Evolutionary conservation across 2,329 filamentous ascomycete genomes (phyloP).

Genomic region (Triangularia verruculosa): DNA sequence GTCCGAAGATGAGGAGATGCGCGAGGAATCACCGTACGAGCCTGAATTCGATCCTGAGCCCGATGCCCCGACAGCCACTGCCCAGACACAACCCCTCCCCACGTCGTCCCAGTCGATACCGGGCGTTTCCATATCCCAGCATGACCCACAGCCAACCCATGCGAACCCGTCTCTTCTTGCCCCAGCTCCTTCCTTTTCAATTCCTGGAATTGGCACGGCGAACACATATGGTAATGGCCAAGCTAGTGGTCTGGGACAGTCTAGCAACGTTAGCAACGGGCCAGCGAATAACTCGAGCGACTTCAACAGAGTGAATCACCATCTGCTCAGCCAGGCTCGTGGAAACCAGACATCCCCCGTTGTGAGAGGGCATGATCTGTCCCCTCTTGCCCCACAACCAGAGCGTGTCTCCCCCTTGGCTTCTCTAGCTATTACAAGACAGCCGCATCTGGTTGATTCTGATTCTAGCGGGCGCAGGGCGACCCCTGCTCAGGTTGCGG

Average conservation of each 20-base stretch:
- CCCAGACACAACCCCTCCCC: constrained; percentile 12
- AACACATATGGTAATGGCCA: constrained; percentile 33
- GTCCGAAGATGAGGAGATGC: constrained; percentile 39
- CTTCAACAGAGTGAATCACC: constrained; percentile 36
- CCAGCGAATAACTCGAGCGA: constrained; percentile 36
- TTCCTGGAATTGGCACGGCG: background rate
- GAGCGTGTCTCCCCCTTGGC: constrained; percentile 63
- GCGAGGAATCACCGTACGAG: constrained; percentile 36
- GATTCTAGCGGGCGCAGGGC: constrained; percentile 37
- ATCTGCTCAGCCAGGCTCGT: constrained; percentile 38
- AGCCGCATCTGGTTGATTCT: constrained; percentile 32
- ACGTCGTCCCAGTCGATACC: constrained; percentile 3
- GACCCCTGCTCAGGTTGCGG: constrained; percentile 53
- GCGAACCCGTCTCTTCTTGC: background rate
- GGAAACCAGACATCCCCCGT: constrained; percentile 56
- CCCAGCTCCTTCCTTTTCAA: constrained; percentile 25
- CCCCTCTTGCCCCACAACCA: constrained; percentile 71
- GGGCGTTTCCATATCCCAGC: constrained; percentile 7
- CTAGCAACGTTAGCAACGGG: constrained; percentile 37
- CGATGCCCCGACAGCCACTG: constrained; percentile 18
- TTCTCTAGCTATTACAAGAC: constrained; percentile 48
- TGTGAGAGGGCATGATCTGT: constrained; percentile 69
- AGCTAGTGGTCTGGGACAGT: constrained; percentile 43
- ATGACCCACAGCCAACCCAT: constrained; percentile 1
- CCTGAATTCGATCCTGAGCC: constrained; percentile 32